Conservation (phyloP, 2,329 filamentous ascomycete genomes). For the Xylaria sp. region DNA sequence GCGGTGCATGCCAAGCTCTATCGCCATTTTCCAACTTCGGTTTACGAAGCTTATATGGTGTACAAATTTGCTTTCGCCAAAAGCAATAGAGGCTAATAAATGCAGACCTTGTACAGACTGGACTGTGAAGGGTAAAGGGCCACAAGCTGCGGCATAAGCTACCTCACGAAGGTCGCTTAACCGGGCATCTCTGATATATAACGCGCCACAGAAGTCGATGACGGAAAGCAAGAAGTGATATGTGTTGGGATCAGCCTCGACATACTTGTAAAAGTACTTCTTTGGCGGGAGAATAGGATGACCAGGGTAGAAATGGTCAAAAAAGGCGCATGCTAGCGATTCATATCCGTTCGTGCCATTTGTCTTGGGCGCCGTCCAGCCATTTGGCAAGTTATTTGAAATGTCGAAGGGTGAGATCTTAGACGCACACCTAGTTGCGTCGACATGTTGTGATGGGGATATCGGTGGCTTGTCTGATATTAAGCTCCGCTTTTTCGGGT, state of each 20-base stretch:
- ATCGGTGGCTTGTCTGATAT: constrained; percentile 46
- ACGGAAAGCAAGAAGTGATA: constrained; percentile 50
- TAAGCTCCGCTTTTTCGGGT: constrained; percentile 49
- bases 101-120: constrained; percentile 51
- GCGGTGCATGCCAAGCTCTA: constrained; percentile 50
- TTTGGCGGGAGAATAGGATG: constrained; percentile 52
- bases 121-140: constrained; percentile 47
- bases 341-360: constrained; percentile 40
- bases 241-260: constrained; percentile 49
- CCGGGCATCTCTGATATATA: constrained; percentile 47
- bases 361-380: constrained; percentile 41
- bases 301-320: constrained; percentile 48
- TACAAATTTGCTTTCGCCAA: constrained; percentile 47
- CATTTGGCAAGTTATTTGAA: constrained; percentile 40
- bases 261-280: constrained; percentile 47
- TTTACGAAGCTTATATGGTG: constrained; percentile 46
- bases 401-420: constrained; percentile 35
- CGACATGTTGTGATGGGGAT: constrained; percentile 36
- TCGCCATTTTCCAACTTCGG: constrained; percentile 47
- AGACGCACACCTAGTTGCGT: constrained; percentile 40
- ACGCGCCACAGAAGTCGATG: constrained; percentile 53
- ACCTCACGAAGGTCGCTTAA: constrained; percentile 49
- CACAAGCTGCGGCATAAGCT: constrained; percentile 49
- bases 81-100: constrained; percentile 46
- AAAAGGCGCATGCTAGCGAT: constrained; percentile 39